Evolutionary conservation across 257 asterid genomes (phyloP), one percentile per base, ranked within the genome.

Genomic region (Nicotiana tomentosiformis): DNA sequence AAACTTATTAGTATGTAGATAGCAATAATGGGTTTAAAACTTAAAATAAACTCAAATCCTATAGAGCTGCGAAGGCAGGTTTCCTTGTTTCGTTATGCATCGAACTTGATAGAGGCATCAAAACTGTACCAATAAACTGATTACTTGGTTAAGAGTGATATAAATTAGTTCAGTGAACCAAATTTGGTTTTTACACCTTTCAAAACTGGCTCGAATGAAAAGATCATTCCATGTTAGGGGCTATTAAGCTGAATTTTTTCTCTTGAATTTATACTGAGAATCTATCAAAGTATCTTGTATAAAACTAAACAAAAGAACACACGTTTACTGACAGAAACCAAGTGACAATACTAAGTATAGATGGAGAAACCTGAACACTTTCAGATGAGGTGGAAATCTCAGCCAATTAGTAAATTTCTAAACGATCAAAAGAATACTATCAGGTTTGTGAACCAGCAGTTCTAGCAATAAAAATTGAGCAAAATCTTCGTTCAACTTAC

Each of bases 1-100:
- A 29, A 68, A 43, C 78, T 46, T 46, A 72, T 72, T n/a, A 72
- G 79, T 14, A 51, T 76, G 80, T 76, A 76, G 80, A 76, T 76
- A 76, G 64, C 64, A 76, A 76, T 76, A 76, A 51, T 76, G 80
- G 4, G 80, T 76, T 76, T 0, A 53, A 53, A 15, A 53, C 7
- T 53, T 4, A 51, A 1, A 51, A 26, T 51, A 26, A 51, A 51
- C 80, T 76, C 80, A 76, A 74, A 15, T 76, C 80, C 64, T 76
- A 76, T 76, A 51, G 80, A 76, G 80, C 53, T 76, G 29, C 23
- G 1, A 49, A 51, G 64, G 64, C 43, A 14, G 80, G 11, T 76
- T 51, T 51, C 64, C 46, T 18, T 51, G 26, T 76, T 76, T 76
- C 4, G 64, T 51, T 76, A 51, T 49, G 55, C 80, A 10, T 61